A percentile compares a stretch with the other conserved stretches of the same genome.
phyloP scores from a whole-genome alignment of 345 rosid species.

The Alliaria petiolata region DNA sequence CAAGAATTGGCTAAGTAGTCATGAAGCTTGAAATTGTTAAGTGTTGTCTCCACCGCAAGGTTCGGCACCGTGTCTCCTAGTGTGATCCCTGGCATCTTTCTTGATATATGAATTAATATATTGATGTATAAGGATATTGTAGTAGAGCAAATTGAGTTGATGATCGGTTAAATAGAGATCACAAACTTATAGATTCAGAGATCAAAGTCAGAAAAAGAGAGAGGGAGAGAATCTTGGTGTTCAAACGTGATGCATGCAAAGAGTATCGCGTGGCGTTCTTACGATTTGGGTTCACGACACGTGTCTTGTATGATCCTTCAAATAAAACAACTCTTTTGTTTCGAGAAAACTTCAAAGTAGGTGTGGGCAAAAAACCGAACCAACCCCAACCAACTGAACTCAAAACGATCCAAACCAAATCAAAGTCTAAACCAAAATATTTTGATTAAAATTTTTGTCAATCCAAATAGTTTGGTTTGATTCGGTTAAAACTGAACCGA shows the following conservation, averaged over 20 bases:
- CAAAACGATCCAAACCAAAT: no score
- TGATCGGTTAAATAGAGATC: constrained; percentile 23
- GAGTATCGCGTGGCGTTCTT: constrained; percentile 21
- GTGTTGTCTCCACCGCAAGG: constrained; percentile 65
- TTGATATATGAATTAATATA: no score
- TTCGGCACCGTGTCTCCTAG: constrained; percentile 73
- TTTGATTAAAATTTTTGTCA: no score
- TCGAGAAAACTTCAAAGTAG: neutral
- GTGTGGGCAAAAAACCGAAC: no score
- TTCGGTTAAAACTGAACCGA: no score
- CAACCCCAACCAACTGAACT: no score
- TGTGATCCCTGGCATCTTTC: constrained; percentile 68
- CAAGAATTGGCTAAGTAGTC: constrained; percentile 48
- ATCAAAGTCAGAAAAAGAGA: constrained; percentile 3
- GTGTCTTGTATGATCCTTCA: constrained; percentile 7
- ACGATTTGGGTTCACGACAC: constrained; percentile 12
- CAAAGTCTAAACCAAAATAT: no score
- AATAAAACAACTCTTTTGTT: neutral
- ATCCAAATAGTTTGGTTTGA: no score
- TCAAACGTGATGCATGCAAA: constrained; percentile 26
- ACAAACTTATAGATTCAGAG: neutral
- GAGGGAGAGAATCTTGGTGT: neutral
- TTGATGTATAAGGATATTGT: no score
- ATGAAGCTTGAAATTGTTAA: constrained; percentile 59
- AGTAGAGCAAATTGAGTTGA: neutral